Evolutionary conservation across 2,329 filamentous ascomycete species (phyloP), one percentile per base, ranked within the genome.

Genomic region (Cadophora gregata): DNA sequence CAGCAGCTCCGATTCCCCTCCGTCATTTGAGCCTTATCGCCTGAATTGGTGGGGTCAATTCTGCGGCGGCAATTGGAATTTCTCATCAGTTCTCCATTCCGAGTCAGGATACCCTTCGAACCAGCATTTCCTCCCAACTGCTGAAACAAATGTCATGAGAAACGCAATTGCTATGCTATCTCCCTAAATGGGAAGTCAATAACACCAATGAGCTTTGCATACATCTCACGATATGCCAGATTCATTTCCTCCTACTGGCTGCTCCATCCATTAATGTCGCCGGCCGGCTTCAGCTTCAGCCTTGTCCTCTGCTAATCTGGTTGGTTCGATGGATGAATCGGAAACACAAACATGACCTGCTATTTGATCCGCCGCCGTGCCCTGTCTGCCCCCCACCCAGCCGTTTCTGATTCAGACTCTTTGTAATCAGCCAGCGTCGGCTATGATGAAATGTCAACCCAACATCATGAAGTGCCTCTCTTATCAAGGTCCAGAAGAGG

Each of bases 391-490:
- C 29, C n/a, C 31, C 14, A 31, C 51, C 27, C 29, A 10, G 14
- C 21, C 48, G 50, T 55, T 38, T 58, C 31, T 58, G 29, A 58
- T 36, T 36, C 29, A 38, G 29, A 58, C 29, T 51, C 66, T 58
- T 62, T 53, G 29, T 62, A 62, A 62, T 62, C 60, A 51, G 21
- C 60, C 27, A 62, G 60, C 60, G 25, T 53, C 45, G 48, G 42
- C 38, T 16, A 62, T 42, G 60, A 51, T 53, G 21, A 16, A 42
- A 38, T 62, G 21, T 8, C 3, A 25, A 38, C 6, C n/a, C 21
- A 47, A 61, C 59, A 31, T 47, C 58, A 21, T 45, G 6, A 29
- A 14, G 10, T 33, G 36, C 36, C 36, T 42, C 36, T 12, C 36
- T 8, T 12, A 8, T 9, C 25, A 2, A 29, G 24, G 9, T 12